Conservation (phyloP, 2,329 filamentous ascomycete genomes). For the Diaporthe ilicicola region DNA sequence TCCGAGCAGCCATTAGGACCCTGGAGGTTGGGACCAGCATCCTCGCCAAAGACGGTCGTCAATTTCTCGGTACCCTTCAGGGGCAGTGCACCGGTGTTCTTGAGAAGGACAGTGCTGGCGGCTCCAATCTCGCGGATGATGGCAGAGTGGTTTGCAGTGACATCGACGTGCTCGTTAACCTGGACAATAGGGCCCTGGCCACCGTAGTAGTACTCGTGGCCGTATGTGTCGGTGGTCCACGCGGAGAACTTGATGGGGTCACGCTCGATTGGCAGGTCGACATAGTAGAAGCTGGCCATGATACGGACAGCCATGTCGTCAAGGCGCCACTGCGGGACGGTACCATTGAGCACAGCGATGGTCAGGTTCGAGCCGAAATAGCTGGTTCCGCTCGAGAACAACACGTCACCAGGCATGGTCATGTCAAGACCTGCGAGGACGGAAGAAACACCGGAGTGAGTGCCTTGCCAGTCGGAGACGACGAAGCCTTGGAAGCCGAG, state of each 20-base stretch:
- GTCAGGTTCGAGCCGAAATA: conserved; percentile 44
- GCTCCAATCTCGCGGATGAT: conserved; percentile 62
- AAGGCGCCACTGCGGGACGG: conserved; percentile 74
- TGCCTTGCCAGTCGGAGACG: conserved; percentile 75
- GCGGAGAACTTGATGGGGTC: conserved; percentile 72
- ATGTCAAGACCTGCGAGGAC: conserved; percentile 73
- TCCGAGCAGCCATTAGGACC: conserved; percentile 82
- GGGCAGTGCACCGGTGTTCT: conserved; percentile 67
- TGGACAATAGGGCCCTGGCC: conserved; percentile 53
- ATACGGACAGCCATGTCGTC: conserved; percentile 76
- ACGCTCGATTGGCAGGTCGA: conserved; percentile 36
- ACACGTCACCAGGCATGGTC: conserved; percentile 74
- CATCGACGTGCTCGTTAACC: conserved; percentile 73
- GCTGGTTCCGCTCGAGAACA: conserved; percentile 1
- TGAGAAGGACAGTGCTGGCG: conserved; percentile 65
- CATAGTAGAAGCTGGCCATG: conserved; percentile 48
- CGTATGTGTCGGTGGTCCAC: conserved; percentile 69
- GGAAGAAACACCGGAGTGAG: conserved; percentile 66
- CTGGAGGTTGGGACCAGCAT: conserved; percentile 66
- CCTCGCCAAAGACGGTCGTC: conserved; percentile 77
- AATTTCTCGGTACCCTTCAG: conserved; percentile 51
- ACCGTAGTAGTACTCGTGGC: conserved; percentile 61
- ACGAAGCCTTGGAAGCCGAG: conserved; percentile 77
- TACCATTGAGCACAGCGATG: conserved; percentile 74
- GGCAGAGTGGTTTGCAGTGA: conserved; percentile 58